Conservation (phyloP, 208 protist species). For the Trypanosoma boissoni region DNA sequence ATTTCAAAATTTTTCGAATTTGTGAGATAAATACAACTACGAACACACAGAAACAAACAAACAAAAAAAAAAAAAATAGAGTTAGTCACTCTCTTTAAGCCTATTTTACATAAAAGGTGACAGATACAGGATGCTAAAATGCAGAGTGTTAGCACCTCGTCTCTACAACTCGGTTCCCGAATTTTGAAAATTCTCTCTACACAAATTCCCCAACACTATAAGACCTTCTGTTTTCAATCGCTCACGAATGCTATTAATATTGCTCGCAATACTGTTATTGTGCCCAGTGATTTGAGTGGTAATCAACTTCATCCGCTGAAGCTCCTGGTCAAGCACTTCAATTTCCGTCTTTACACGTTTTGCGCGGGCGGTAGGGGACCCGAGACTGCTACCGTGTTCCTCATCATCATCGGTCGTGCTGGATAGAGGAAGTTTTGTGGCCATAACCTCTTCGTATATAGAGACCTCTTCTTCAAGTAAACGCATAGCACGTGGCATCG, state of each 20-base stretch:
- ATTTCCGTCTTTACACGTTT: slow-evolving; percentile 47
- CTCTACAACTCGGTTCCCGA: too few relatives aligned
- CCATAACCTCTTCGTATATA: slow-evolving; percentile 49
- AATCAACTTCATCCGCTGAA: slow-evolving; percentile 41
- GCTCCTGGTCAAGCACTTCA: slow-evolving; percentile 48
- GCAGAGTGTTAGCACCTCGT: too few relatives aligned
- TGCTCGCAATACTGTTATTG: slow-evolving; percentile 52
- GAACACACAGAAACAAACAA: slow-evolving; percentile 17
- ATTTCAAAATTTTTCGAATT: too few relatives aligned
- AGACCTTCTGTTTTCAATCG: slow-evolving; percentile 49
- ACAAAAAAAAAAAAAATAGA: slow-evolving; percentile 17
- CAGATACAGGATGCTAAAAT: too few relatives aligned
- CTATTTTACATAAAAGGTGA: too few relatives aligned
- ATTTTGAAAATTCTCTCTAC: too few relatives aligned
- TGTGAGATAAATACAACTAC: too few relatives aligned
- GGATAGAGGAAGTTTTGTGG: slow-evolving; percentile 13
- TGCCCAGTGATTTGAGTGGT: slow-evolving; percentile 44
- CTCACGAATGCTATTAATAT: slow-evolving; percentile 51
- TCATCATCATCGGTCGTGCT: slow-evolving; percentile 5
- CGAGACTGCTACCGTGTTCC: neutral
- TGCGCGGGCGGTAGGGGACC: slow-evolving; percentile 12
- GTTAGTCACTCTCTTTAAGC: neutral
- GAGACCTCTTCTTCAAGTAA: slow-evolving; percentile 65
- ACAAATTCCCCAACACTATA: slow-evolving; percentile 50
- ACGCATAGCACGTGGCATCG: slow-evolving; percentile 74